Conservation (phyloP, 2,329 filamentous ascomycete genomes). For the Acephala macrosclerotiorum region DNA sequence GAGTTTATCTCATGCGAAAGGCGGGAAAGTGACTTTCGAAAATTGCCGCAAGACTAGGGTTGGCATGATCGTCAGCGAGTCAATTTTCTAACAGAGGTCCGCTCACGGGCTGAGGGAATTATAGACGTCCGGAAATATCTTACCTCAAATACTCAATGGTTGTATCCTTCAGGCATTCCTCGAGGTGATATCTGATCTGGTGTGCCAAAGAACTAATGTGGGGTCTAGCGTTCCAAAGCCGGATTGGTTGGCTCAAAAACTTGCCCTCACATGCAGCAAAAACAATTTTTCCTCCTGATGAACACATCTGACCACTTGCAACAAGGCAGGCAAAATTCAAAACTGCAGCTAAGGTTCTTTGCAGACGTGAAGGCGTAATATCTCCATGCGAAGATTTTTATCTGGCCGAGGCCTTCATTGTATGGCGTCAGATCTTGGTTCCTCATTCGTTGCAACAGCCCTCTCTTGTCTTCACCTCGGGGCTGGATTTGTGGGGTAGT, state of each 20-base stretch:
- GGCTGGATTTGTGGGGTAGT: background rate
- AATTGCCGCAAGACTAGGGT: constrained; percentile 37
- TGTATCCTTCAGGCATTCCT: constrained; percentile 14
- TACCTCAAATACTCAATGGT: constrained; percentile 32
- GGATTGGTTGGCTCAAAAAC: constrained; percentile 5
- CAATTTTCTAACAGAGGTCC: constrained; percentile 4
- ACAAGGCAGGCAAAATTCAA: constrained; percentile 7
- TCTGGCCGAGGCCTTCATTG: constrained; percentile 1
- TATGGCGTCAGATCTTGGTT: constrained; percentile 1
- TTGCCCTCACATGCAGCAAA: constrained; percentile 14
- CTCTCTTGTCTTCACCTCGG: background rate
- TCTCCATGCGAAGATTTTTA: constrained; percentile 18
- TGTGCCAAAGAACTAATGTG: constrained; percentile 19
- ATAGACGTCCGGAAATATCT: constrained; percentile 8
- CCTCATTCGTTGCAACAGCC: background rate
- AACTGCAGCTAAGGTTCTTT: constrained; percentile 15
- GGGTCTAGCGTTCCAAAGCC: constrained; percentile 26
- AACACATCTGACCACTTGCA: constrained; percentile 26
- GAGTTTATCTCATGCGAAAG: constrained; percentile 40
- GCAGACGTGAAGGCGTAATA: constrained; percentile 25
- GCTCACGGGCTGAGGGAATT: constrained; percentile 9
- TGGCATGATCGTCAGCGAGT: background rate
- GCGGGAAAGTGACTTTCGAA: constrained; percentile 32
- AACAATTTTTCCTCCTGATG: constrained; percentile 23
- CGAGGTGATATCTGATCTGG: constrained; percentile 7